These are phyloP conservation scores for Xylariomycetidae sp. DNA, from an alignment of 2,329 filamentous ascomycete genomes.

Conservation along the genomic window DNA sequence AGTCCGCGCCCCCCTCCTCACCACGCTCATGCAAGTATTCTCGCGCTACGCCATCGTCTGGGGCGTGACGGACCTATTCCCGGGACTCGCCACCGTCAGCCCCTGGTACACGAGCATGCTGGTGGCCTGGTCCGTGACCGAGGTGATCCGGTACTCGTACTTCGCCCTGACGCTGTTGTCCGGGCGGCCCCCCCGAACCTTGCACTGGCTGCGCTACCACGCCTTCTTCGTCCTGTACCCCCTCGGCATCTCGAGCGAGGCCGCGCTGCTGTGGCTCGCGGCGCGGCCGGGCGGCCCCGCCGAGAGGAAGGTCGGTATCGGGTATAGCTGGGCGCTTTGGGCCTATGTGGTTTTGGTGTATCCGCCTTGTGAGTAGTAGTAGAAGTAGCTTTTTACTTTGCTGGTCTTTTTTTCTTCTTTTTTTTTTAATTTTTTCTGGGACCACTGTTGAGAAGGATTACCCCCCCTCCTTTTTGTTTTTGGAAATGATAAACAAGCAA, in stretches of 20 bases:
- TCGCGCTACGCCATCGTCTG: slow-evolving; percentile 86
- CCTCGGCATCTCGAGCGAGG: slow-evolving; percentile 84
- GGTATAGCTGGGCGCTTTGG: slow-evolving; percentile 61
- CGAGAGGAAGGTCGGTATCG: slow-evolving; percentile 40
- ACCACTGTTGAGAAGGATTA: slow-evolving; percentile 5
- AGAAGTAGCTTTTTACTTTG: too few species aligned
- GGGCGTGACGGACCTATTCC: slow-evolving; percentile 74
- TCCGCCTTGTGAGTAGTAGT: slow-evolving; percentile 74
- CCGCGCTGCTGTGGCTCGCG: slow-evolving; percentile 69
- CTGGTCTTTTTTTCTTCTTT: slow-evolving; percentile 19
- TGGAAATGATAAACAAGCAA: too few species aligned
- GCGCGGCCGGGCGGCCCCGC: slow-evolving; percentile 52
- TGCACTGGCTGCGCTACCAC: slow-evolving; percentile 85
- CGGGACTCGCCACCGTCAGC: slow-evolving; percentile 53
- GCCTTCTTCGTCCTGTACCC: slow-evolving; percentile 93
- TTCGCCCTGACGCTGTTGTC: slow-evolving; percentile 72
- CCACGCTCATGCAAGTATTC: slow-evolving; percentile 85
- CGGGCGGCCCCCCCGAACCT: slow-evolving; percentile 54
- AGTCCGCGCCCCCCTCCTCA: slow-evolving; percentile 79
- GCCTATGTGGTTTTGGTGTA: slow-evolving; percentile 77
- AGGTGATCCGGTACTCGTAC: slow-evolving; percentile 90
- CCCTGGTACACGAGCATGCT: slow-evolving; percentile 71
- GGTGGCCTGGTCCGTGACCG: slow-evolving; percentile 81
- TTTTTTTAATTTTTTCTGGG: background rate
- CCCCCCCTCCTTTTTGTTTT: slow-evolving; percentile 9